Evolutionary conservation across 108 stramenopile genomes (phyloP), one percentile per base, ranked within the genome.

Genomic region (Nitzschia sp.): DNA sequence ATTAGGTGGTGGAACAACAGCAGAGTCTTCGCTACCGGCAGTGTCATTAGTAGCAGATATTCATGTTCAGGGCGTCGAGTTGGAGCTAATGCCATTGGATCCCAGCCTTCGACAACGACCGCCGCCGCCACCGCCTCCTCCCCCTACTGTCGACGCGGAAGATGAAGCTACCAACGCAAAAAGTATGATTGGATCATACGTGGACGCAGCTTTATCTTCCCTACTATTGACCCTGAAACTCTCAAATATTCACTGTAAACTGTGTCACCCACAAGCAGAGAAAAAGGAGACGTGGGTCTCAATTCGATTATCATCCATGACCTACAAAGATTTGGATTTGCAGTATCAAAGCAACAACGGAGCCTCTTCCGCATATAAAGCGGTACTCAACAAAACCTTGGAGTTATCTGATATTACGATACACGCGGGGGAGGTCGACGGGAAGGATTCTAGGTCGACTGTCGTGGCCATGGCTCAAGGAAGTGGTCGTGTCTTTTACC

Each of bases 241-340:
- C 5, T 71, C 65, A 4, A 58, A 82, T 26, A 54, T 80, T 38
- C 24, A 64, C 32, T 27, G 82, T n/a, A 75, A 68, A 56, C 24
- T 84, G 5, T 47, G 38, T 33, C 31, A 46, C 1, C 5, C 23
- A 26, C 5, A 28, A 46, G 56, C 3, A 3, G 35, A 28, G 1
- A n/a, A 19, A 34, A 54, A 27, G 5, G 46, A 68, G n/a, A 27
- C 55, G 5, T 80, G 76, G 80, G 54, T 91, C 1, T 65, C 59
- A 6, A 15, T 88, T 24, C 60, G 45, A 24, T 46, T 91, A 18
- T 76, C 78, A 2, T 83, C 76, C 15, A 65, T 77, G 54, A 54
- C 68, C n/a, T 86, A 85, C 68, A 81, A 80, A 33, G 87, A 88
- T 54, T 56, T 84, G 13, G 82, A 83, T 29, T 49, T 54, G 3